Conservation (phyloP, 176 grass and related monocot species). For the Carex littledalei region DNA sequence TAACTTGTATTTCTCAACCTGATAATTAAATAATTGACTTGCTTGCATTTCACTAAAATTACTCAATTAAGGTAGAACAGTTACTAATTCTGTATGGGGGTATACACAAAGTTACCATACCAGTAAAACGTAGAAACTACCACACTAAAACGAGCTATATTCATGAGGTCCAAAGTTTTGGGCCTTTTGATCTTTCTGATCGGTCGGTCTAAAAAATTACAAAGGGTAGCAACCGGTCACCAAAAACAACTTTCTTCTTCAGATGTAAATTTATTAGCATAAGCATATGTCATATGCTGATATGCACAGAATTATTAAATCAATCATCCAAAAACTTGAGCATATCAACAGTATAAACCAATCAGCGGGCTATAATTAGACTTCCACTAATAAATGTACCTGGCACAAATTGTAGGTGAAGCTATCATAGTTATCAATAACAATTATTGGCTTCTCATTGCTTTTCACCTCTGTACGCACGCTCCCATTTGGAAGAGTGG, state of each 20-base stretch:
- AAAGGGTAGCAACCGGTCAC: background rate
- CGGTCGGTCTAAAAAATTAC: background rate
- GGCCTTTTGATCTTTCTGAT: background rate
- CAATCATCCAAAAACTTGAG: background rate
- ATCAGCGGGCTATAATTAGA: background rate
- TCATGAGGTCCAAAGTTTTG: background rate
- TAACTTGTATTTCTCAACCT: background rate
- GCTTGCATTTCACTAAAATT: background rate
- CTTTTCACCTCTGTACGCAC: background rate
- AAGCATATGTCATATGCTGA: background rate
- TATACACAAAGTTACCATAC: background rate
- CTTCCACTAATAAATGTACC: constrained; percentile 33
- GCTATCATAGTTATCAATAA: constrained; percentile 96
- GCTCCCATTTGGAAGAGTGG: background rate
- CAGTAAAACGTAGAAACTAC: background rate
- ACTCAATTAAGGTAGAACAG: background rate
- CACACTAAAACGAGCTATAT: background rate
- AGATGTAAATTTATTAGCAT: background rate
- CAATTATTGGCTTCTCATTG: constrained; percentile 64
- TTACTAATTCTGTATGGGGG: background rate
- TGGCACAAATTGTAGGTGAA: constrained; percentile 98
- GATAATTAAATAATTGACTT: background rate
- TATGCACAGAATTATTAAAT: background rate
- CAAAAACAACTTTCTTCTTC: background rate
- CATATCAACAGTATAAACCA: background rate